These are phyloP conservation scores for Chamaenerion angustifolium DNA, from an alignment of 345 rosid species.

Conservation along the genomic window DNA sequence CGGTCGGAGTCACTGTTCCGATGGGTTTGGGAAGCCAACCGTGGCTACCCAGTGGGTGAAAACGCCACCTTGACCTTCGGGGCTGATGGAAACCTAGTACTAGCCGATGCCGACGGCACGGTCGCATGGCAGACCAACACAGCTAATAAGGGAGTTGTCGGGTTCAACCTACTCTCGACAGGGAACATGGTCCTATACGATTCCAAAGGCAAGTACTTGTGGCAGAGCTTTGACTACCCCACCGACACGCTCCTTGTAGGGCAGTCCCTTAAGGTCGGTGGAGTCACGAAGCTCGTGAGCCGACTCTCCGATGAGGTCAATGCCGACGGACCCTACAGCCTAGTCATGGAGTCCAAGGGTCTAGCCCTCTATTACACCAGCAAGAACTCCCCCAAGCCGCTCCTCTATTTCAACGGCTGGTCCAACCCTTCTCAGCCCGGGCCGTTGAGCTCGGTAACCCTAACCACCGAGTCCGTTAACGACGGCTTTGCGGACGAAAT, in stretches of 20 bases:
- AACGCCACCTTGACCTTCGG: constrained; percentile 31
- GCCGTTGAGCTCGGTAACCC: constrained; percentile 9
- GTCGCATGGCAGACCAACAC: constrained; percentile 54
- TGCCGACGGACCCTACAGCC: constrained; percentile 22
- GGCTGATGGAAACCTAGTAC: constrained; percentile 31
- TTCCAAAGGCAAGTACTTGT: constrained; percentile 24
- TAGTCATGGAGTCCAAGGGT: constrained; percentile 23
- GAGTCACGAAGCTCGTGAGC: constrained; percentile 27
- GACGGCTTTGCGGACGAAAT: constrained; percentile 20
- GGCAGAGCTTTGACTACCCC: constrained; percentile 52
- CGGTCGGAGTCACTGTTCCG: constrained; percentile 31
- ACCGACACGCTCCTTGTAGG: constrained; percentile 38
- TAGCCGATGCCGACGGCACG: constrained; percentile 34
- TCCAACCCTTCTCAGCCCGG: not conserved
- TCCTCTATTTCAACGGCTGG: constrained; percentile 13
- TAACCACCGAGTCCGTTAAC: constrained; percentile 4
- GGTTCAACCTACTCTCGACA: constrained; percentile 22
- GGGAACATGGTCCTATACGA: constrained; percentile 48
- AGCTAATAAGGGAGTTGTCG: constrained; percentile 35
- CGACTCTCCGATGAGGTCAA: constrained; percentile 15
- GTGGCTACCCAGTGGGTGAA: constrained; percentile 31
- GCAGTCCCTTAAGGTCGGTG: constrained; percentile 20
- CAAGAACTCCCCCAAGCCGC: constrained; percentile 19
- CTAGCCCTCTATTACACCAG: constrained; percentile 21
- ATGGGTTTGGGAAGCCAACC: constrained; percentile 58